Percentiles rank a stretch among this genome's conserved stretches.
Conservation (phyloP, 1,139 yeast species). For the Lodderomyces pseudojiufengensis region DNA sequence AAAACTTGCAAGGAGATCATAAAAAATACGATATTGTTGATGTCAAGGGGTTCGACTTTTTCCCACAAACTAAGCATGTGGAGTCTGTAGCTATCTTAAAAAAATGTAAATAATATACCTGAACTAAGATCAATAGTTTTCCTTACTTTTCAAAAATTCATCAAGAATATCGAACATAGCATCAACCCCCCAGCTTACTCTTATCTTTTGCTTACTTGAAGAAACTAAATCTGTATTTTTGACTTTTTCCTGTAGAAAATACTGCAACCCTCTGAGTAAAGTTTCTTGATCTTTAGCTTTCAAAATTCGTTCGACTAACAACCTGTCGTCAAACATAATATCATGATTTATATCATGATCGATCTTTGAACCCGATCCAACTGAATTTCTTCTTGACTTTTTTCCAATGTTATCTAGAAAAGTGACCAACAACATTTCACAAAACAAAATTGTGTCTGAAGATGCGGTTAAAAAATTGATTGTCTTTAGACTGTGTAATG, state of each 20-base stretch:
- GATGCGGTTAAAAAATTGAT: conserved; percentile 74
- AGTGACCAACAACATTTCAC: conserved; percentile 70
- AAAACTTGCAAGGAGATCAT: conserved; percentile 19
- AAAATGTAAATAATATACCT: conserved; percentile 8
- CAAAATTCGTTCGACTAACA: conserved; percentile 50
- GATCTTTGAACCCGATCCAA: conserved; percentile 40
- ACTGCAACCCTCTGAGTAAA: conserved; percentile 68
- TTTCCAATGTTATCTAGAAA: conserved; percentile 65
- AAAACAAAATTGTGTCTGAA: conserved; percentile 60
- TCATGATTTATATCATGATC: conserved; percentile 30
- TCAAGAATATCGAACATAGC: conserved; percentile 53
- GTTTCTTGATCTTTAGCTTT: conserved; percentile 63
- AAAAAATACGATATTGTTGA: conserved; percentile 27
- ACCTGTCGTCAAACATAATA: conserved; percentile 49
- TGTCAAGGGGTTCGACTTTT: conserved; percentile 43
- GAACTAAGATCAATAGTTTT: conserved; percentile 5
- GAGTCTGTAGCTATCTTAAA: conserved; percentile 42
- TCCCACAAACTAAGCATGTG: conserved; percentile 48
- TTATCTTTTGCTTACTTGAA: conserved; percentile 55
- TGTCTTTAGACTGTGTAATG: conserved; percentile 68
- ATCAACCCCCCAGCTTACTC: conserved; percentile 71
- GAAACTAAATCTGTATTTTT: conserved; percentile 48
- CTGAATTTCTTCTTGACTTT: conserved; percentile 51
- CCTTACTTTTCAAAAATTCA: conserved; percentile 32
- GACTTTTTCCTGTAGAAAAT: conserved; percentile 57